These are phyloP conservation scores for Euptelea pleiosperma DNA, from an alignment of 164 flowering plant genomes.

Conservation along the genomic window DNA sequence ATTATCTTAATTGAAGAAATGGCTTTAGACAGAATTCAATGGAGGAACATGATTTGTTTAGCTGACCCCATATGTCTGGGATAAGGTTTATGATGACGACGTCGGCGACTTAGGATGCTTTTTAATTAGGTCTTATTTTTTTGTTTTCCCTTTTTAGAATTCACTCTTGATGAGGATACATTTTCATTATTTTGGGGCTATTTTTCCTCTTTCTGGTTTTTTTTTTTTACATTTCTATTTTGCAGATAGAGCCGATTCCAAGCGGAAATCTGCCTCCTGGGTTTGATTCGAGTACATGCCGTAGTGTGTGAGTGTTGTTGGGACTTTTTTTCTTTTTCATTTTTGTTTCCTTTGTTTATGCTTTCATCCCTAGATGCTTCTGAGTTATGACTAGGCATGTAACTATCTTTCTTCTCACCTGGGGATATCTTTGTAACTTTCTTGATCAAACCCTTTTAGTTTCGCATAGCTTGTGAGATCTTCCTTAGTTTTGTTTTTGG, in stretches of 20 bases:
- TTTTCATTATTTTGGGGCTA: slow-evolving; percentile 11
- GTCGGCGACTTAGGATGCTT: too few relatives aligned
- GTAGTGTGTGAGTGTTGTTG: slow-evolving; percentile 38
- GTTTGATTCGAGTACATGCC: slow-evolving; percentile 41
- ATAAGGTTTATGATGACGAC: too few relatives aligned
- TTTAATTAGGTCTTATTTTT: not conserved
- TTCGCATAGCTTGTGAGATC: not conserved
- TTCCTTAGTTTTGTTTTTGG: not conserved
- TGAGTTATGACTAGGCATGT: not conserved
- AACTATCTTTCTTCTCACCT: not conserved
- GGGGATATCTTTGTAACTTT: not conserved
- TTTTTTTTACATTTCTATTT: slow-evolving; percentile 21
- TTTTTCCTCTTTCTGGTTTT: slow-evolving; percentile 11
- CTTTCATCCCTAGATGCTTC: slow-evolving; percentile 1
- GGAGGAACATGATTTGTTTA: too few relatives aligned
- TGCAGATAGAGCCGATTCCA: slow-evolving; percentile 43
- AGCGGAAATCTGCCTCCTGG: slow-evolving; percentile 48
- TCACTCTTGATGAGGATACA: not conserved
- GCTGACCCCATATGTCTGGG: too few relatives aligned
- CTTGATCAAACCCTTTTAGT: not conserved
- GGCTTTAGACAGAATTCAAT: too few relatives aligned
- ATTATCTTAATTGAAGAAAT: too few relatives aligned
- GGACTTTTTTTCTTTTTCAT: slow-evolving; percentile 11
- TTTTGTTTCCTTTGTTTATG: slow-evolving; percentile 8
- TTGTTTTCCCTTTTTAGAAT: not conserved